These are phyloP conservation scores for Emmonsiellopsis sp. DNA, from an alignment of 2,329 filamentous ascomycete species.

Conservation along the genomic window DNA sequence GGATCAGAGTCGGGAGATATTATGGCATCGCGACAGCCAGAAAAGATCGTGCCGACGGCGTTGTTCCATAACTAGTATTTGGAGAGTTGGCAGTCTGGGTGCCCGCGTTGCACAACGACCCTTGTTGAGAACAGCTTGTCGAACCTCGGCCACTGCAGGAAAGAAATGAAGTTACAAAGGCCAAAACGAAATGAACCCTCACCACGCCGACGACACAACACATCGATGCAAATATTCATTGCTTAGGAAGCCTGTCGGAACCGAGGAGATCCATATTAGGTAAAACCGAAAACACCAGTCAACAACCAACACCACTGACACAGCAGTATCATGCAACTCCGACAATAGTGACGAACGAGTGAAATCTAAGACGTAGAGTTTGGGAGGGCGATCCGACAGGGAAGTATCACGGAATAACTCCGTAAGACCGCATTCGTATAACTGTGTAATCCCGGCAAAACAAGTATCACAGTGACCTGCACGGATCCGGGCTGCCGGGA, in stretches of 20 bases:
- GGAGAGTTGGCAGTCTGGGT: not conserved
- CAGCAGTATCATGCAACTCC: too few relatives aligned
- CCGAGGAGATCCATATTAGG: too few relatives aligned
- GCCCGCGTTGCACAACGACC: not conserved
- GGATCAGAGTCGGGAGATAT: too few relatives aligned
- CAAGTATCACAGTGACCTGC: conserved; percentile 6
- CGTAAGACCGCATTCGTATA: too few relatives aligned
- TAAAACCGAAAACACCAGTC: too few relatives aligned
- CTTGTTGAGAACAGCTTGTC: not conserved
- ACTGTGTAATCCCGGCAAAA: not conserved
- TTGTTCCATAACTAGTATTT: not conserved
- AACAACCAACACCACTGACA: too few relatives aligned
- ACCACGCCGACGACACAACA: too few relatives aligned
- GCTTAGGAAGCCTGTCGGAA: too few relatives aligned
- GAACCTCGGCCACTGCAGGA: not conserved
- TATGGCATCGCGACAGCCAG: too few relatives aligned
- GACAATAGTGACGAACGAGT: not conserved
- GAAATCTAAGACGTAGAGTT: not conserved
- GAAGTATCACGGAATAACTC: too few relatives aligned
- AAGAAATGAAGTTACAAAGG: not conserved
- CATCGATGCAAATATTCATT: too few relatives aligned
- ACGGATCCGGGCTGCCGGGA: conserved; percentile 1
- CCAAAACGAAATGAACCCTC: not conserved
- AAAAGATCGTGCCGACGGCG: too few relatives aligned
- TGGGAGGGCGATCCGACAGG: not conserved